phyloP scores from a whole-genome alignment of 306 rosid genomes.

The Fragaria ananassa region DNA sequence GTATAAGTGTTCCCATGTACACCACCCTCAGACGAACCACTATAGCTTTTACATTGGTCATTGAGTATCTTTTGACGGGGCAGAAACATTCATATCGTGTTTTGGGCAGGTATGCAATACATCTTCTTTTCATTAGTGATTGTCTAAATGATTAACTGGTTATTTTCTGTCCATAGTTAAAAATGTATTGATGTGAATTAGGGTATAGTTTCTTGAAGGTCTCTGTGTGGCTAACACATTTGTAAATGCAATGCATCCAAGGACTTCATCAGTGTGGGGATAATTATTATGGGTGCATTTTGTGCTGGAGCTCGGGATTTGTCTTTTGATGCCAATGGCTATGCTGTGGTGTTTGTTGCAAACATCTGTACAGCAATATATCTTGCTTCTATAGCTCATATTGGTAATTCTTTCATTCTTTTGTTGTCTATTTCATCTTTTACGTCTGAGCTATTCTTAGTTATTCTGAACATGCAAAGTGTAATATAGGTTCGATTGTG shows the following conservation, averaged over 20 bases:
- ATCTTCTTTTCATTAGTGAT: conserved; percentile 8
- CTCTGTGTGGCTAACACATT: conserved; percentile 20
- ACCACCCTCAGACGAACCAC: conserved; percentile 70
- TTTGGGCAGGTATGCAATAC: conserved; percentile 49
- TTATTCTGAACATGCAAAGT: conserved; percentile 1
- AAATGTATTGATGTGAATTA: not conserved
- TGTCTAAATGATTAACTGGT: not conserved
- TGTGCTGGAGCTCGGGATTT: conserved; percentile 69
- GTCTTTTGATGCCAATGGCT: conserved; percentile 55
- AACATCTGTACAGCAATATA: conserved; percentile 63
- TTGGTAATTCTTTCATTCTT: conserved; percentile 42
- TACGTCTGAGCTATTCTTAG: not conserved
- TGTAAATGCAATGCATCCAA: conserved; percentile 35
- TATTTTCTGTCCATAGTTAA: not conserved
- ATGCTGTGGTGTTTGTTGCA: conserved; percentile 53
- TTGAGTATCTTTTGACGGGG: conserved; percentile 56
- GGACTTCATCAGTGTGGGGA: conserved; percentile 59
- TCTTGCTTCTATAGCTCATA: conserved; percentile 56
- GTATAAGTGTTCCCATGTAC: conserved; percentile 69
- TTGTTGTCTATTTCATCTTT: conserved; percentile 16
- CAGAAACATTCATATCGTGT: conserved; percentile 50
- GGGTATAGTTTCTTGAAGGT: not conserved
- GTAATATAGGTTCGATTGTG: conserved; percentile 15
- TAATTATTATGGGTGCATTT: conserved; percentile 54
- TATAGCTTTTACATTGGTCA: conserved; percentile 61